Conservation (phyloP, 176 grass and related monocot species). For the Hyparrhenia diplandra region DNA sequence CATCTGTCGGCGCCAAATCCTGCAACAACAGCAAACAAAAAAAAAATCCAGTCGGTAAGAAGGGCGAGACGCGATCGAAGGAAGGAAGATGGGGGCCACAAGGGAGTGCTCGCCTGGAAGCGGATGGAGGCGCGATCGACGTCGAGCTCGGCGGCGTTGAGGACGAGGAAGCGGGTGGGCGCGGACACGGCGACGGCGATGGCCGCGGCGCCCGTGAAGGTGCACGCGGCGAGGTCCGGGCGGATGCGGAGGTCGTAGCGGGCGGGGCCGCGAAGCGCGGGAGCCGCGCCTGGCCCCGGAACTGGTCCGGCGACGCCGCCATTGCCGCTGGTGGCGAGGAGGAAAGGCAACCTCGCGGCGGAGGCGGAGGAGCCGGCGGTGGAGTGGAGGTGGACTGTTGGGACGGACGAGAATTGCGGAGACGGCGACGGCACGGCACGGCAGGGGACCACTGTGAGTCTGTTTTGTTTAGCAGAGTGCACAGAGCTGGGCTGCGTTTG, state of each 20-base stretch:
- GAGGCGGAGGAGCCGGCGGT: background rate
- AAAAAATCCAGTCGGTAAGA: too few relatives aligned
- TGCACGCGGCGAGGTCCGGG: conserved; percentile 57
- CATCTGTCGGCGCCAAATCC: conserved; percentile 35
- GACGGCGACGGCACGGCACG: background rate
- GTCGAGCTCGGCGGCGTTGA: conserved; percentile 67
- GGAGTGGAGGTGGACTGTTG: background rate
- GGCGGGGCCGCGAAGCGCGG: conserved; percentile 48
- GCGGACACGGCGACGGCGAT: conserved; percentile 39
- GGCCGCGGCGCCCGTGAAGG: conserved; percentile 49
- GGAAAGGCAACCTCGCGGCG: background rate
- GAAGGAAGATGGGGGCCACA: background rate
- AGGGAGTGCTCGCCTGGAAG: conserved; percentile 24
- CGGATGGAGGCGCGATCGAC: conserved; percentile 38
- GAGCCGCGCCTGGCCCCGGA: conserved; percentile 60
- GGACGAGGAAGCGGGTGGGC: conserved; percentile 71
- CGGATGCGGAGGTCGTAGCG: conserved; percentile 55
- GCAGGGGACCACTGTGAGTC: background rate
- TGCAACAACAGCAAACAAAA: background rate
- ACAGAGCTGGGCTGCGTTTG: background rate
- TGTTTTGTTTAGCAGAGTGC: background rate
- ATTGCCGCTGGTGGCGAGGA: conserved; percentile 6
- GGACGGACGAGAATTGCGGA: background rate
- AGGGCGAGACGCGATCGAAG: conserved; percentile 1
- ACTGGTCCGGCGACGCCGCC: conserved; percentile 42